Percentiles rank a stretch among this genome's conserved stretches.
phyloP scores from a whole-genome alignment of 306 rosid species.

The Dryas octopetala region DNA sequence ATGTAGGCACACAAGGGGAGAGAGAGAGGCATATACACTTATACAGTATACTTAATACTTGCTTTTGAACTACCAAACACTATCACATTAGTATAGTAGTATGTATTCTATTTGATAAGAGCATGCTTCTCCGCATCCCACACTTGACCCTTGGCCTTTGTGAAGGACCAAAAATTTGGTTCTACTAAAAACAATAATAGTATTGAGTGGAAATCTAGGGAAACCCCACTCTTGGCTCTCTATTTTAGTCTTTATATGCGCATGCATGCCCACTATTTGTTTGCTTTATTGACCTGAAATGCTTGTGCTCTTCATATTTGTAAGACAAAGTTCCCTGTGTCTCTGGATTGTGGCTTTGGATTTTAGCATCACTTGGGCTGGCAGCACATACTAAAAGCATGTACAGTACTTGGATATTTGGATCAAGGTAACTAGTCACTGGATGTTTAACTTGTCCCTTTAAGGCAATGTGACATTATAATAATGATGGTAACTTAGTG shows the following conservation, averaged over 20 bases:
- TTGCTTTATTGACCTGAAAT: not conserved
- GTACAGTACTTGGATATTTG: slow-evolving; percentile 3
- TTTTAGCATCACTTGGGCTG: not conserved
- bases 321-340: not conserved
- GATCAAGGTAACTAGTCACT: too few species aligned
- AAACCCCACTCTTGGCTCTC: slow-evolving; percentile 39
- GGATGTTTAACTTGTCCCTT: too few species aligned
- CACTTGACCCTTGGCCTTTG: not conserved
- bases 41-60: too few species aligned
- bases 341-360: slow-evolving; percentile 4
- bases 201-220: slow-evolving; percentile 50
- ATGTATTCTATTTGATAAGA: slow-evolving; percentile 13
- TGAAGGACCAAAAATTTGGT: slow-evolving; percentile 10
- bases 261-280: not conserved
- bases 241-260: not conserved
- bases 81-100: not conserved
- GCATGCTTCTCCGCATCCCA: not conserved
- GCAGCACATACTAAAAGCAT: not conserved
- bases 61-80: not conserved
- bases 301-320: slow-evolving; percentile 6
- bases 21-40: not conserved
- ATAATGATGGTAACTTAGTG: too few species aligned
- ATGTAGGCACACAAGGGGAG: too few species aligned
- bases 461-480: too few species aligned
- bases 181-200: slow-evolving; percentile 15